Base-by-base conservation (phyloP, 805 yeast species). In the Pichia nakasei region DNA sequence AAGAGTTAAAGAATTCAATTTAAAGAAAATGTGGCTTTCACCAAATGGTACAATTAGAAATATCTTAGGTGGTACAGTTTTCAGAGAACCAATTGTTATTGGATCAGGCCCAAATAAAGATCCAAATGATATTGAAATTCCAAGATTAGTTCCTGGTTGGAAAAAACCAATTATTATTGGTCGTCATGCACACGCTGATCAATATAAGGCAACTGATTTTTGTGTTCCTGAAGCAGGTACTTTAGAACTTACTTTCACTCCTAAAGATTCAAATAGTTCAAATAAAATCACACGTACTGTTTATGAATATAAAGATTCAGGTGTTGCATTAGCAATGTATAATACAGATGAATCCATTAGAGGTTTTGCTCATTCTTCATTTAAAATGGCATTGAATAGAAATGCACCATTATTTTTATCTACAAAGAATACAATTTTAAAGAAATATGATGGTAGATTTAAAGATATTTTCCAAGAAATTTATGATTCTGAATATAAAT, bases 1-100 rank as follows among this genome's bases (percentile, higher is more conserved):
- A 22, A 72, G 93, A 62, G 91, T 84, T 38, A 68, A 78, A 57
- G 93, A 84, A 64, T 84, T 82, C 53, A 66, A 68, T 39, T 69
- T 84, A 61, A 80, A 80, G 58, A 76, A 84, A 58, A 84, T 84
- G 93, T 84, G 91, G 89, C 71, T 78, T 42, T 83, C 91, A 19
- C 93, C 93, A 51, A 84, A 84, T 59, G 93, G 93, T 52, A 83
- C 93, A 26, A 80, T 84, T 54, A 74, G 93, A 68, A 84, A 84
- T 63, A 82, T 83, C 44, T 64, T 84, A 49, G 85, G 85, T 31
- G 93, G 93, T 54, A 84, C 93, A 20, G 91, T 84, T 27, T 84
- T 84, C 66, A 76, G 93, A 65, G 93, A 84, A 60, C 86, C 89
- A 44, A 84, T 84, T 58, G 83, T 84, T 45, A 82, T 84, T 52